These are phyloP conservation scores for Solanum medicagineum DNA, from an alignment of 257 asterid species.

Conservation along the genomic window DNA sequence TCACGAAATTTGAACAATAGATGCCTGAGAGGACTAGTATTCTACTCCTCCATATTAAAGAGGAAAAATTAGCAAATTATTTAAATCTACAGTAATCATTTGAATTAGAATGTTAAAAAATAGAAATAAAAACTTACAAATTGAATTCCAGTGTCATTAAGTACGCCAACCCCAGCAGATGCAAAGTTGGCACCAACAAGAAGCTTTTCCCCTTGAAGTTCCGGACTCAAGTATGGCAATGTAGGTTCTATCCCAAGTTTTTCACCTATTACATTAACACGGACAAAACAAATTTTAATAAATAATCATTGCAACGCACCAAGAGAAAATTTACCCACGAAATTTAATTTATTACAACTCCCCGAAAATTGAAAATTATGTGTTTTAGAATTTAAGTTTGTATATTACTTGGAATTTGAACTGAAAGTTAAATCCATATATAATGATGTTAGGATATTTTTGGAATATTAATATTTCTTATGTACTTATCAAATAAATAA, in stretches of 20 bases:
- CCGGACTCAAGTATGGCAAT: conserved; percentile 61
- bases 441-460: not conserved
- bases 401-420: no score
- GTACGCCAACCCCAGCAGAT: conserved; percentile 84
- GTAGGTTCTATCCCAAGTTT: conserved; percentile 46
- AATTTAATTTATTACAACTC: not conserved
- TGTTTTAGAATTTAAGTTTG: no score
- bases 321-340: not conserved
- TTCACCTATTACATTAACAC: conserved; percentile 30
- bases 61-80: not conserved
- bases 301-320: conserved; percentile 2
- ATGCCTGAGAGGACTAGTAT: not conserved
- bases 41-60: not conserved
- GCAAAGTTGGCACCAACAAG: conserved; percentile 85
- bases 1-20: not conserved
- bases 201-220: conserved; percentile 35
- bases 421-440: no score
- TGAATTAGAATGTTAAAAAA: no score
- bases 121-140: conserved; percentile 36
- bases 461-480: no score
- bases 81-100: not conserved
- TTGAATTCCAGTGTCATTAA: conserved; percentile 77
- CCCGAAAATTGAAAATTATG: no score
- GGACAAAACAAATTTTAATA: conserved; percentile 12
- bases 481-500: no score